Base-by-base conservation (phyloP, 371 early-diverging fungal species). In the Mucor racemosus region DNA sequence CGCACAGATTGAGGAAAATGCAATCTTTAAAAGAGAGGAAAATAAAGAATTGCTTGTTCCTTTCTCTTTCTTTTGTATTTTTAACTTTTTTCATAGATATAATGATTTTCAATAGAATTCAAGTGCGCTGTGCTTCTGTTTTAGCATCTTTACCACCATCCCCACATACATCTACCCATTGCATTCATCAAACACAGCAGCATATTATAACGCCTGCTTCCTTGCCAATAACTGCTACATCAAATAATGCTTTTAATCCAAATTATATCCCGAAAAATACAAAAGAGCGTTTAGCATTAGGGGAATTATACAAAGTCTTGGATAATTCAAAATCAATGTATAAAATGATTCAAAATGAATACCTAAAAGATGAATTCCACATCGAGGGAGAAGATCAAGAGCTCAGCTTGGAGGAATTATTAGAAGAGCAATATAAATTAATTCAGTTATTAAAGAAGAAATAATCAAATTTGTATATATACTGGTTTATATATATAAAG, bases 171-270 rank as follows among this genome's bases (percentile, higher is more conserved):
- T 44, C 46, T 11, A 17, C 7, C 4, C 58, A 53, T 11, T 38
- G 44, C 4, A 5, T 55, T 19, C 44, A 60, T 55, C 65, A 54
- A 21, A 38, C 21, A 13, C 46, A 58, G 21, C 58, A 44, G 7
- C 64, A 57, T 41, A 77, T 80, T 19, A 71, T 78, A 31, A 81
- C 81, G 35, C 76, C 77, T 13, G 73, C 76, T 48, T 64, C 76
- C 4, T 61, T 60, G 36, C 78, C 81, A n/a, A 42, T 78, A 21
- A 81, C 81, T 41, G 68, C 78, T 26, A 66, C 68, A 39, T 81
- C 81, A 4, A 81, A 81, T 48, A 81, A 81, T 65, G 76, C 76
- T 7, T 81, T 81, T 46, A 73, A 81, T 58, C 77, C 81, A 9
- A 71, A 72, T 39, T 72, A 73, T 64, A 77, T 81, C 42, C 81